Evolutionary conservation across 768 basidiomycete species (phyloP).

Genomic region (Phylloporus sp.): DNA sequence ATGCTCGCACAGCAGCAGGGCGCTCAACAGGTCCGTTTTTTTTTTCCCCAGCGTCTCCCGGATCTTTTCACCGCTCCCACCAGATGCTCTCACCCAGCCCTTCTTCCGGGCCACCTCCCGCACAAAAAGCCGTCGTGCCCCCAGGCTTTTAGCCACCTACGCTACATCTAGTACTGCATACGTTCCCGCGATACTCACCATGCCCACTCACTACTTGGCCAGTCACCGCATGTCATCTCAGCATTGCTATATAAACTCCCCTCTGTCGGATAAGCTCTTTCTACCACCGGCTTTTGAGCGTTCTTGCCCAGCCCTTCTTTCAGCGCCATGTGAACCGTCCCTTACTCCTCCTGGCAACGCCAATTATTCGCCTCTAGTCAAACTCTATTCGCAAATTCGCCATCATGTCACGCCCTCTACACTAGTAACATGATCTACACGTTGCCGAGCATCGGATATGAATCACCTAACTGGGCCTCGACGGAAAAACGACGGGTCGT

Average conservation of each 20-base stretch:
- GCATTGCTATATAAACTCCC: constrained; percentile 27
- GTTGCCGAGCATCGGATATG: constrained; percentile 29
- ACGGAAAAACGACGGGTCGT: constrained; percentile 63
- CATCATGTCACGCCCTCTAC: constrained; percentile 17
- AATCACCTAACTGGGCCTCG: constrained; percentile 37
- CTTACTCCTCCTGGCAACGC: constrained; percentile 29
- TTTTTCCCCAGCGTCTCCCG: not conserved
- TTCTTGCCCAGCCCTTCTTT: constrained; percentile 8
- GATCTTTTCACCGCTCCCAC: constrained; percentile 7
- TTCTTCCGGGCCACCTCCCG: constrained; percentile 47
- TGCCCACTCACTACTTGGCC: constrained; percentile 5
- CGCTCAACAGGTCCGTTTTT: constrained; percentile 70
- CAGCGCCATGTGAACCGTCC: constrained; percentile 19
- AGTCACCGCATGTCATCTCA: constrained; percentile 22
- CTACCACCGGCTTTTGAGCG: constrained; percentile 27
- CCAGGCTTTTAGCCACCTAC: constrained; percentile 66
- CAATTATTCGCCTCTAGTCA: constrained; percentile 15
- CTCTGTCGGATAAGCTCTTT: constrained; percentile 12
- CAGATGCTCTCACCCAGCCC: constrained; percentile 72
- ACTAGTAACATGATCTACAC: constrained; percentile 22
- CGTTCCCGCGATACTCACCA: constrained; percentile 7
- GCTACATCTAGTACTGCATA: constrained; percentile 14
- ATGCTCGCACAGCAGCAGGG: constrained; percentile 91
- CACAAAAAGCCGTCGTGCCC: constrained; percentile 63
- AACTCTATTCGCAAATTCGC: constrained; percentile 22